Percentiles rank a stretch among this genome's conserved stretches.
Evolutionary conservation across 768 basidiomycete species (phyloP).

Genomic region (Pisolithus marmoratus): DNA sequence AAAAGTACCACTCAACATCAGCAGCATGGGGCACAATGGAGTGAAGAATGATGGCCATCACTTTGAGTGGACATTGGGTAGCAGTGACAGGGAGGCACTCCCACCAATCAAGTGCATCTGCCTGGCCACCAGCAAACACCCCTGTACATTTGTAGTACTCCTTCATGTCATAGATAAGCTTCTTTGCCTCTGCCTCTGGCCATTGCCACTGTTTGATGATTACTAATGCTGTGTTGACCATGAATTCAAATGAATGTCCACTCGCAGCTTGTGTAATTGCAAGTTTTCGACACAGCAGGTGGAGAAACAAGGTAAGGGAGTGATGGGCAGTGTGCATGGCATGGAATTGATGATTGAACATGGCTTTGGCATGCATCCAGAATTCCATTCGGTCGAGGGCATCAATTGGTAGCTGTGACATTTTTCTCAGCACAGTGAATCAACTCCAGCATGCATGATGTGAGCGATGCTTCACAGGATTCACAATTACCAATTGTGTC

Average conservation of each 20-base stretch:
- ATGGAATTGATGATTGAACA: slow-evolving; percentile 15
- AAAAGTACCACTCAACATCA: slow-evolving; percentile 23
- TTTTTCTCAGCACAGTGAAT: slow-evolving; percentile 8
- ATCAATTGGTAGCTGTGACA: slow-evolving; percentile 1
- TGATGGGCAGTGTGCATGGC: slow-evolving; percentile 14
- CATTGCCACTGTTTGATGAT: background rate
- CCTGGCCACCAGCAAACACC: slow-evolving; percentile 18
- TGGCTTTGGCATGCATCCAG: slow-evolving; percentile 5
- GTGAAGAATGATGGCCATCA: slow-evolving; percentile 15
- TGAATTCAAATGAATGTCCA: slow-evolving; percentile 1
- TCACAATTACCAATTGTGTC: slow-evolving; percentile 27
- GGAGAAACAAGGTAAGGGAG: slow-evolving; percentile 16
- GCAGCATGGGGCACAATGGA: slow-evolving; percentile 25
- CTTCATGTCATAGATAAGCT: slow-evolving; percentile 18
- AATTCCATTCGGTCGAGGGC: slow-evolving; percentile 6
- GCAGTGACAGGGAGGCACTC: slow-evolving; percentile 9
- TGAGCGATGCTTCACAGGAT: slow-evolving; percentile 16
- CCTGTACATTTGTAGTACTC: slow-evolving; percentile 15
- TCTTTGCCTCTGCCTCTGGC: slow-evolving; percentile 7
- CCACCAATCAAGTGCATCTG: slow-evolving; percentile 25
- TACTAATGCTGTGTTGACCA: slow-evolving; percentile 8
- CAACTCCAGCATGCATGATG: slow-evolving; percentile 27
- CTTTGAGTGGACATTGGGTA: slow-evolving; percentile 8
- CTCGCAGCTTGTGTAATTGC: slow-evolving; percentile 1
- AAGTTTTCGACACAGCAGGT: slow-evolving; percentile 9